These are phyloP conservation scores for Combretum micranthum DNA, from an alignment of 345 rosid species.

Conservation along the genomic window DNA sequence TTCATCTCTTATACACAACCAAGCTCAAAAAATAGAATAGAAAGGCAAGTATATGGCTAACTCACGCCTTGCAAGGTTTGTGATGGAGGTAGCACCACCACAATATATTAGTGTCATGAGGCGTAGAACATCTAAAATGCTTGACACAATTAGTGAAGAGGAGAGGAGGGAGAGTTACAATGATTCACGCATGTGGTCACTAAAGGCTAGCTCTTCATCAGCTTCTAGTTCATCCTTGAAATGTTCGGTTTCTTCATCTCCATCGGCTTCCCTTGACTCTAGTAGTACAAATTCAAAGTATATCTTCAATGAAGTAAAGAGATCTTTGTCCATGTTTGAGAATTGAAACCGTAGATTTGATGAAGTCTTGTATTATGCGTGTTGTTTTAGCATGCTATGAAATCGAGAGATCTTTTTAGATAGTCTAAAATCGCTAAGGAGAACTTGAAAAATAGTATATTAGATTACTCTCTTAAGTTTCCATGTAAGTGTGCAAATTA, in stretches of 20 bases:
- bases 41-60: conserved; percentile 40
- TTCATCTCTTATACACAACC: neutral
- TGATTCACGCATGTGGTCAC: conserved; percentile 20
- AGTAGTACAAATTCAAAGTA: conserved; percentile 9
- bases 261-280: conserved; percentile 4
- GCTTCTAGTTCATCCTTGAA: neutral
- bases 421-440: too few relatives aligned
- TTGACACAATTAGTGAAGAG: conserved; percentile 87
- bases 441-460: too few relatives aligned
- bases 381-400: too few relatives aligned
- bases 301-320: conserved; percentile 22
- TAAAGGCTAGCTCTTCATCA: conserved; percentile 3
- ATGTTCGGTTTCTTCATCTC: neutral
- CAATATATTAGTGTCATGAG: conserved; percentile 75
- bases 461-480: too few relatives aligned
- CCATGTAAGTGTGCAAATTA: too few relatives aligned
- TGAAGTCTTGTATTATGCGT: too few relatives aligned
- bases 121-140: conserved; percentile 55
- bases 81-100: conserved; percentile 86
- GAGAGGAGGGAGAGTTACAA: conserved; percentile 39
- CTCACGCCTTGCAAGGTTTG: conserved; percentile 57
- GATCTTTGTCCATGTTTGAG: conserved; percentile 24
- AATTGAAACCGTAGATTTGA: neutral
- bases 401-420: too few relatives aligned
- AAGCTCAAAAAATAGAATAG: neutral